Percentiles rank a stretch among this genome's conserved stretches.
phyloP scores from a whole-genome alignment of 768 basidiomycete species.

The Amanita pallidorosea region DNA sequence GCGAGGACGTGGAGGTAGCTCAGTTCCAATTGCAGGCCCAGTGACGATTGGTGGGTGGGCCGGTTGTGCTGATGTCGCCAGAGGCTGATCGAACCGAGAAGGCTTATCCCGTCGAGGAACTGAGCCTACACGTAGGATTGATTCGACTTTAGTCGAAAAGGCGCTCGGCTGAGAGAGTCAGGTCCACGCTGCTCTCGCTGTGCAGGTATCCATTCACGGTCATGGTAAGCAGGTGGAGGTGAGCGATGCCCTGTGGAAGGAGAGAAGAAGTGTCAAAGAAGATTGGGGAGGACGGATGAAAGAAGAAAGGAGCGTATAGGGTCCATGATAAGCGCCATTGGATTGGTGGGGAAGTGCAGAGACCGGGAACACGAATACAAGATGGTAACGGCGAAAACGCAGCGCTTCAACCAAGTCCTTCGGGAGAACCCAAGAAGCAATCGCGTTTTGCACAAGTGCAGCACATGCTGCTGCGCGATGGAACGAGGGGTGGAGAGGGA shows the following conservation, averaged over 20 bases:
- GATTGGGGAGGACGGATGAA: slow-evolving; percentile 23
- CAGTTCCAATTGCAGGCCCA: background rate
- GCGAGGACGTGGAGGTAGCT: background rate
- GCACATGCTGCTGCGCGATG: slow-evolving; percentile 11
- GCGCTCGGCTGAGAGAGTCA: slow-evolving; percentile 9
- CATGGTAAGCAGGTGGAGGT: slow-evolving; percentile 24
- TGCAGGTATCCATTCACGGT: slow-evolving; percentile 14
- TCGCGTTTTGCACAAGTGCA: slow-evolving; percentile 7
- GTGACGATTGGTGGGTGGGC: background rate
- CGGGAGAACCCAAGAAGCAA: slow-evolving; percentile 12
- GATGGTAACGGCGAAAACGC: slow-evolving; percentile 17
- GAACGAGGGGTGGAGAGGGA: slow-evolving; percentile 27
- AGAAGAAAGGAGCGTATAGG: slow-evolving; percentile 22
- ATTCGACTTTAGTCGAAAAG: background rate
- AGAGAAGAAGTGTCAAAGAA: slow-evolving; percentile 19
- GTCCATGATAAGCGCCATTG: slow-evolving; percentile 33
- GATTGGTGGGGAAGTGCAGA: slow-evolving; percentile 22
- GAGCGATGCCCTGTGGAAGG: slow-evolving; percentile 39
- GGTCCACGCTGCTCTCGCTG: slow-evolving; percentile 11
- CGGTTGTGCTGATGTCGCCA: background rate
- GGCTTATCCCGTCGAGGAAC: slow-evolving; percentile 7
- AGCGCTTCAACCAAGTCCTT: slow-evolving; percentile 16
- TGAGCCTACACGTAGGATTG: slow-evolving; percentile 3
- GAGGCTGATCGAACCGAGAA: slow-evolving; percentile 17
- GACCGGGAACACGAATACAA: slow-evolving; percentile 17